Conservation (phyloP, 495 filamentous ascomycete genomes). For the Podospora australis region DNA sequence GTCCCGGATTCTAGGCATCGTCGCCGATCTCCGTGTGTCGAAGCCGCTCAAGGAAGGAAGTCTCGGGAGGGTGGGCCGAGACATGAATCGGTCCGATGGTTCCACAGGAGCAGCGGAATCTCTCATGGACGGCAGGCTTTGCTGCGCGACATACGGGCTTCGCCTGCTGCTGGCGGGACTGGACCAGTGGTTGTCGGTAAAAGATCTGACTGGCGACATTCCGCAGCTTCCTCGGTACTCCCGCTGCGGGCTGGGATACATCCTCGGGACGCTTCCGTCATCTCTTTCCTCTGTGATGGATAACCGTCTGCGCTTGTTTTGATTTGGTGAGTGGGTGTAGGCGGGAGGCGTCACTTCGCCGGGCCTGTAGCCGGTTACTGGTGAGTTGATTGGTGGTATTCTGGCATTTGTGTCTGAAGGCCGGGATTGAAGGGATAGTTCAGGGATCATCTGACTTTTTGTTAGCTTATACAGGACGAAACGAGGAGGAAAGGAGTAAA, state of each 20-base stretch:
- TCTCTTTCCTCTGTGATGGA: constrained; percentile 26
- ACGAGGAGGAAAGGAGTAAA: background rate
- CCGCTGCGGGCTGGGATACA: constrained; percentile 21
- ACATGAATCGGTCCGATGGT: constrained; percentile 16
- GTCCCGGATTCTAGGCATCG: constrained; percentile 15
- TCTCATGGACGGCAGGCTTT: constrained; percentile 18
- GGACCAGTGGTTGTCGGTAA: constrained; percentile 25
- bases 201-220: constrained; percentile 21
- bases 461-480: constrained; percentile 12
- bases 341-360: constrained; percentile 24
- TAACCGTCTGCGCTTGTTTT: constrained; percentile 31
- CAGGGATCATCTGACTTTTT: constrained; percentile 16
- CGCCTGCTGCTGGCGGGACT: constrained; percentile 16
- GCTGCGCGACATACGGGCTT: constrained; percentile 23
- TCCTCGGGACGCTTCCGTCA: constrained; percentile 28
- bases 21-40: constrained; percentile 13
- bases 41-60: constrained; percentile 26
- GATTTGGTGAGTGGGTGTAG: constrained; percentile 32
- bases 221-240: constrained; percentile 15
- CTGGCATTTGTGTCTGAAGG: constrained; percentile 10
- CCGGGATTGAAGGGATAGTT: background rate
- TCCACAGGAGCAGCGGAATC: constrained; percentile 17
- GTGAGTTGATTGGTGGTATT: constrained; percentile 19
- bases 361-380: constrained; percentile 12
- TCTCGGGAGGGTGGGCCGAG: constrained; percentile 26